Conservation (phyloP, 768 basidiomycete species). For the Galerina marginata region DNA sequence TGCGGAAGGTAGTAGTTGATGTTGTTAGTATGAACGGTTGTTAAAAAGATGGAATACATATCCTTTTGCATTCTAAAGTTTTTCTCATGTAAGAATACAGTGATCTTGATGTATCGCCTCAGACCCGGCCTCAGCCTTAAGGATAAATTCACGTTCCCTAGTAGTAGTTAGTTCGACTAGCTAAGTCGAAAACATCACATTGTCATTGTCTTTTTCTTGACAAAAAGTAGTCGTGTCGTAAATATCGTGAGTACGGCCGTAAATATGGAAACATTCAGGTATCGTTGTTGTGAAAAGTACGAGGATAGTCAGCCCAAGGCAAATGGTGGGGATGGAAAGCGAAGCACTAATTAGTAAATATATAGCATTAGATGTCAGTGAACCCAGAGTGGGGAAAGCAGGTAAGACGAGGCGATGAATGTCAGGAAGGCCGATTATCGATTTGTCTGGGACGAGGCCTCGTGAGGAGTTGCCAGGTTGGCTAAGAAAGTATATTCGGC, state of each 20-base stretch:
- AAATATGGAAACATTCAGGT: background rate
- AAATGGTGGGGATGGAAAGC: background rate
- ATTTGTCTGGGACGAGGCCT: background rate
- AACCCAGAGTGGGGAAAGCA: background rate
- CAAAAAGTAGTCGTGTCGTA: background rate
- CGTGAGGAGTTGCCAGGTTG: background rate
- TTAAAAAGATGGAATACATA: no score
- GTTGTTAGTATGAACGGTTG: no score
- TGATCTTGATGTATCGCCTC: no score
- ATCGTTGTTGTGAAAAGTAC: background rate
- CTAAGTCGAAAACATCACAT: no score
- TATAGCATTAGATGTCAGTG: constrained; percentile 1
- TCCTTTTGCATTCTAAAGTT: no score
- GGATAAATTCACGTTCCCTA: no score
- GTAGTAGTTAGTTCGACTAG: no score
- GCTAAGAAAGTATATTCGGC: constrained; percentile 66
- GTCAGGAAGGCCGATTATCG: no score
- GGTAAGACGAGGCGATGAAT: background rate
- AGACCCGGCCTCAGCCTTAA: no score
- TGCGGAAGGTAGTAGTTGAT: no score
- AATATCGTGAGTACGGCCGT: constrained; percentile 4
- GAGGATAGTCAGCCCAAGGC: background rate
- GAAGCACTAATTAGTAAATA: background rate
- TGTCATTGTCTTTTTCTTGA: no score
- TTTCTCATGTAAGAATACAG: no score